Percentiles rank a stretch among this genome's conserved stretches.
phyloP scores from a whole-genome alignment of 169 alveolate genomes.

The Babesia ovata region DNA sequence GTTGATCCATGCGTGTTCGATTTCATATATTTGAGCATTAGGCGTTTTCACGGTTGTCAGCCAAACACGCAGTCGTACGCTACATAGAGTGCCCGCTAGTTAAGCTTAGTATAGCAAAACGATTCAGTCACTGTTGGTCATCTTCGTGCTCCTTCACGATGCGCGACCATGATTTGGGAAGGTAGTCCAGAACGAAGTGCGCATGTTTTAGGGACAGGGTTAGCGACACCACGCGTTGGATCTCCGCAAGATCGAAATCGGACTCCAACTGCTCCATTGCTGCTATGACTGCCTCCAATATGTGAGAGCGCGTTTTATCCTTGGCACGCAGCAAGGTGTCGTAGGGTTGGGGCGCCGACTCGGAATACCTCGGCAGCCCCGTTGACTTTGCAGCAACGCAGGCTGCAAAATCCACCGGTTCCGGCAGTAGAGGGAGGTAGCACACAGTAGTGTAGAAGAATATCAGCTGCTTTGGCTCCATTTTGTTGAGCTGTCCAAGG shows the following conservation, averaged over 20 bases:
- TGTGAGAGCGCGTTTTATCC: constrained; percentile 16
- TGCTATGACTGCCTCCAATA: constrained; percentile 32
- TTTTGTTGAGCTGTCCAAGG: constrained; percentile 19
- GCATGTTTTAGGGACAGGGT: constrained; percentile 31
- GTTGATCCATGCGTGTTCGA: too few relatives aligned
- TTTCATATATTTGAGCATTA: too few relatives aligned
- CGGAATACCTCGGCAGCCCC: constrained; percentile 12
- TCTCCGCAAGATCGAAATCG: constrained; percentile 63
- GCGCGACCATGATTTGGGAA: constrained; percentile 60
- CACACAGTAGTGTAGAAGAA: constrained; percentile 47
- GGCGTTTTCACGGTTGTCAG: too few relatives aligned
- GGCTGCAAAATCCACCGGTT: constrained; percentile 16
- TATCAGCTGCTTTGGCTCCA: constrained; percentile 48
- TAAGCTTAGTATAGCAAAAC: too few relatives aligned
- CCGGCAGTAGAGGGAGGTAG: constrained; percentile 48
- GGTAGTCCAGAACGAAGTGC: constrained; percentile 30
- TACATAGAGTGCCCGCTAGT: too few relatives aligned
- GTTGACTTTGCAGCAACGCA: constrained; percentile 3
- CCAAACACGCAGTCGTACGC: too few relatives aligned
- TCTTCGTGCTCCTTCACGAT: constrained; percentile 25
- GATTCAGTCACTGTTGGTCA: not conserved
- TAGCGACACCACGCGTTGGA: constrained; percentile 40
- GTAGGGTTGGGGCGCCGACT: constrained; percentile 16
- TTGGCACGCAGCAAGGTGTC: constrained; percentile 17
- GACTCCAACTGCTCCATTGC: constrained; percentile 42